Evolutionary conservation across 176 grass and related monocot genomes (phyloP).

Genomic region (Calamus simplicifolius): DNA sequence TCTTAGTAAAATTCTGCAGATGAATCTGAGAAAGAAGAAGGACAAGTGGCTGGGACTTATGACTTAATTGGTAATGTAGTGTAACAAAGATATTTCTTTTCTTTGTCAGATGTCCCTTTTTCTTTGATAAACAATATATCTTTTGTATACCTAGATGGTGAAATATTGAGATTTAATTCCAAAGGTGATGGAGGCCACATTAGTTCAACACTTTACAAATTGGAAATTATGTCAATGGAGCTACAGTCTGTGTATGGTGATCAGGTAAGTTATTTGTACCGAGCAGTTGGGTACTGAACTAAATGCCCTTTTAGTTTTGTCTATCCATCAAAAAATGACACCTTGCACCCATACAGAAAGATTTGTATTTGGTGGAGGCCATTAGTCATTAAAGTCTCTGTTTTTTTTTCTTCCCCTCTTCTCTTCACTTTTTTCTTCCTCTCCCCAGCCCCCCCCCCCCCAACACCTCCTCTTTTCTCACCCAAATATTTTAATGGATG

Average conservation of each 20-base stretch:
- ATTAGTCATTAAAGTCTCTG: too few species aligned
- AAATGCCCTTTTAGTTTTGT: too few species aligned
- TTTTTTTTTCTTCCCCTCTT: too few species aligned
- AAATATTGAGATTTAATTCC: slow-evolving; percentile 45
- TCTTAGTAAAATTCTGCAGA: slow-evolving; percentile 25
- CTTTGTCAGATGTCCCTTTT: slow-evolving; percentile 1
- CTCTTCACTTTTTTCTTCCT: background rate
- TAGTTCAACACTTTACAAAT: slow-evolving; percentile 73
- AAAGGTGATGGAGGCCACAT: slow-evolving; percentile 25
- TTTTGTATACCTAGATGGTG: slow-evolving; percentile 42
- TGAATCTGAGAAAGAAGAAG: slow-evolving; percentile 40
- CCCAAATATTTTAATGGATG: slow-evolving; percentile 4
- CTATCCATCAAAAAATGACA: too few species aligned
- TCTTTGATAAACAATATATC: slow-evolving; percentile 6
- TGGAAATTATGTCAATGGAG: slow-evolving; percentile 79
- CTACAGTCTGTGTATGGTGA: slow-evolving; percentile 76
- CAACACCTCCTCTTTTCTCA: background rate
- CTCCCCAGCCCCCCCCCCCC: too few species aligned
- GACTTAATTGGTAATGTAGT: slow-evolving; percentile 42
- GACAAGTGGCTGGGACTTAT: slow-evolving; percentile 31
- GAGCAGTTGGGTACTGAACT: too few species aligned
- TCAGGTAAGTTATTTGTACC: slow-evolving; percentile 37
- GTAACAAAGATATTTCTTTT: slow-evolving; percentile 5
- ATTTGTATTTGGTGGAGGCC: too few species aligned
- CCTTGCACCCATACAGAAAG: too few species aligned